These are phyloP conservation scores for Cyberlindnera suaveolens DNA, from an alignment of 805 yeast genomes.

Conservation along the genomic window DNA sequence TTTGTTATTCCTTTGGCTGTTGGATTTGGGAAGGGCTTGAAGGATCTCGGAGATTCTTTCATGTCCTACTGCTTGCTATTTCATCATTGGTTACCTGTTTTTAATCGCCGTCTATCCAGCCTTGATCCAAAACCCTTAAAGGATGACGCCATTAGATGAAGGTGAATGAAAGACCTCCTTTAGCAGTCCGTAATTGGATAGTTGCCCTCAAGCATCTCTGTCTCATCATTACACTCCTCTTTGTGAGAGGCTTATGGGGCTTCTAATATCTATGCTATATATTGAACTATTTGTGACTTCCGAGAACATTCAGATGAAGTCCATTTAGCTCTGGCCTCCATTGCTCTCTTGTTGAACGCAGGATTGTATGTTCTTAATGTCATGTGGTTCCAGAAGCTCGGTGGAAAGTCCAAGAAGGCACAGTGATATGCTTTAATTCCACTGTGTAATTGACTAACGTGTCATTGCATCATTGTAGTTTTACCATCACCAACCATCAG, in stretches of 20 bases:
- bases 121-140: constrained; percentile 47
- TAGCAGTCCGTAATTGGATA: constrained; percentile 25
- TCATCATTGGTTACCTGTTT: constrained; percentile 71
- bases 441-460: too few species aligned
- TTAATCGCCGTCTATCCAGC: constrained; percentile 76
- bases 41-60: constrained; percentile 72
- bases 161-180: not conserved
- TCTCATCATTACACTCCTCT: constrained; percentile 65
- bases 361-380: constrained; percentile 64
- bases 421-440: not conserved
- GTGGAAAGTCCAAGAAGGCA: constrained; percentile 5
- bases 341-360: constrained; percentile 52
- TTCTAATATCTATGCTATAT: constrained; percentile 68
- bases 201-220: constrained; percentile 65
- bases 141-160: not conserved
- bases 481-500: not conserved
- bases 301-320: constrained; percentile 35
- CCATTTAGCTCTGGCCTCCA: constrained; percentile 40
- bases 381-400: constrained; percentile 66
- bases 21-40: constrained; percentile 74
- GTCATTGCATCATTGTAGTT: too few species aligned
- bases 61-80: constrained; percentile 74
- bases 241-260: constrained; percentile 83
- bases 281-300: constrained; percentile 41
- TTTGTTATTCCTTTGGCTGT: constrained; percentile 72